Base-by-base conservation (phyloP, 257 asterid species). In the Solanum pimpinellifolium region DNA sequence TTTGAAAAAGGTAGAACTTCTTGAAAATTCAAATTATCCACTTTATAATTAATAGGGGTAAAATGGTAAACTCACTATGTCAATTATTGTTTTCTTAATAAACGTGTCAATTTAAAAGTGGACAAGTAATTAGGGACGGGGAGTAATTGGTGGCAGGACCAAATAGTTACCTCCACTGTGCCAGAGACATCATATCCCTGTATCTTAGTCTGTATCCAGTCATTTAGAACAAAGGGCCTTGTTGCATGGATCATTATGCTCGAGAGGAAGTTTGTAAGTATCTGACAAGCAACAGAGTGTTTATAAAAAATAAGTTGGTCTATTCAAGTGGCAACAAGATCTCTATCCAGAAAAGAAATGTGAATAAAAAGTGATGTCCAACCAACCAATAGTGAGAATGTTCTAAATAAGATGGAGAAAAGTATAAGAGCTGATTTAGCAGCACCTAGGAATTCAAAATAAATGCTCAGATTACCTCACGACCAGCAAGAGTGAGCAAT, bases 141-240 rank as follows among this genome's bases (percentile, higher is more conserved):
- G 39, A 37, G 39, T 37, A 49, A 49, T 49, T 29, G 70, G 46
- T 29, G 12, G 85, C 69, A 81, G 31, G 70, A 81, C 46, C 70
- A 47, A 81, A 49, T 47, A 88, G 89, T 75, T 85, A 97, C 99
- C 99, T 97, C 99, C 90, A 97, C 99, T 81, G 95, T 95, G 87
- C 99, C 99, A 88, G 99, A 97, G 90, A 97, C 98, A 84, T 97
- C 99, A 88, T 96, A 95, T 87, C 99, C 99, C 90, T 95, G 93
- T 86, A 97, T 97, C 93, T 94, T 97, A 35, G 99, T 96, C 90
- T 96, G 98, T 90, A 97, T 96, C 99, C 99, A 96, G 90, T 96
- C 98, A 70, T 93, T 97, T 84, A 93, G 94, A 90, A 96, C 92
- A 86, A 97, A 97, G 76, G 99, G 99, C 18, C 95, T 93, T 75